Evolutionary conservation across 192 early-diverging fungal species (phyloP), one percentile per base, ranked within the genome.

Genomic region (Entomortierella chlamydospora): DNA sequence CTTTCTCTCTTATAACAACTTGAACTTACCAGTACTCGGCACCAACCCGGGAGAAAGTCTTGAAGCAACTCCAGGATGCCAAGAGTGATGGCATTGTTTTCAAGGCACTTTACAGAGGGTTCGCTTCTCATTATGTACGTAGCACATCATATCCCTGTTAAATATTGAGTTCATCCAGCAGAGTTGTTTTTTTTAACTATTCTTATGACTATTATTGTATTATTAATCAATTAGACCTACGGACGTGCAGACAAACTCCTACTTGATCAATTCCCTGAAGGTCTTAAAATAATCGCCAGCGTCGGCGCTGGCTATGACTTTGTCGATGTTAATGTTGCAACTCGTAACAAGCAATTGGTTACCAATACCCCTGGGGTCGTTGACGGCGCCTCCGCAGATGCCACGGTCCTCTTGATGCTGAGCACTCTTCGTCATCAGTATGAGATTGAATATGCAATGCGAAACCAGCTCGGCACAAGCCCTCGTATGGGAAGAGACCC

Each of bases 171-270:
- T 63, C 18, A 50, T 63, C 15, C 20, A 63, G n/a, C n/a, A n/a
- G n/a, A n/a, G n/a, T n/a, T n/a, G n/a, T n/a, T n/a, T n/a, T n/a
- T n/a, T n/a, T n/a, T n/a, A n/a, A n/a, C n/a, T n/a, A n/a, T n/a
- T n/a, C n/a, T n/a, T n/a, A n/a, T n/a, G n/a, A n/a, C n/a, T n/a
- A n/a, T n/a, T n/a, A n/a, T n/a, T n/a, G n/a, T n/a, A n/a, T n/a
- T n/a, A n/a, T n/a, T n/a, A n/a, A n/a, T 22, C 11, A 18, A 41
- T 26, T 9, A 82, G 81, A 53, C 61, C 26, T 64, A 76, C 2
- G 86, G 86, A 39, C 34, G 55, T 28, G 72, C 85, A 29, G 82
- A 87, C 39, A 26, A 71, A 30, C 60, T 64, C 9, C 42, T 85
- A 4, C 47, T 87, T 15, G n/a, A 64, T 30, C 34, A 47, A 18